Evolutionary conservation across 1,139 yeast genomes (phyloP), one percentile per base, ranked within the genome.

Genomic region (Sugiyamaella pinicola): DNA sequence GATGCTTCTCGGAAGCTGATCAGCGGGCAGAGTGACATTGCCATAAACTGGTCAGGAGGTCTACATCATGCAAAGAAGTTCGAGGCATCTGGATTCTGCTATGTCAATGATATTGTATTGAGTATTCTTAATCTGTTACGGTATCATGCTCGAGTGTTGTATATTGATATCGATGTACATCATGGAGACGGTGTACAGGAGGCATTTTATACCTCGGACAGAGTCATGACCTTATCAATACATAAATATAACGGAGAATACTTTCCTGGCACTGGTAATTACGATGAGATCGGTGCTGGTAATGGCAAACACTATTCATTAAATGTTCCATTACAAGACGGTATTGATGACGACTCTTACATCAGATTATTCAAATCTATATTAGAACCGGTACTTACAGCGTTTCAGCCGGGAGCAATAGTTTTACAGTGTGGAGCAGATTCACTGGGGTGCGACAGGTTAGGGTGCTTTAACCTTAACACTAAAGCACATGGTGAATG

Each of bases 171-270:
- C 53, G 99, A 93, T 69, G 81, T 93, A 22, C 99, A 93, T 69
- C 99, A 93, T 67, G 99, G 99, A 21, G 99, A 93, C 68, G 99
- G 98, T 51, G 99, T 93, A 1, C 97, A 93, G 68, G 98, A 93
- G 69, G 98, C 98, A 1, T 93, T 93, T 64, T 90, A 91, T 68
- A 83, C 95, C 35, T 88, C 97, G 1, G 98, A 93, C 69, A 74
- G 99, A 55, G 99, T 93, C 24, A 88, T 90, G 95, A 91, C 98
- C 0, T 84, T 88, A 45, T 87, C 96, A 18, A 89, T 93, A 73
- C 99, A 93, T 73, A 93, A 93, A 69, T 93, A 88, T 68, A 86
- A 87, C 65, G 98, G 98, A 4, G 95, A 88, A 68, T 93, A 89
- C 67, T 93, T 93, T 77, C 99, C 98, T 0, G 98, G 96, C 10